Conservation (phyloP, 2,329 filamentous ascomycete genomes). For the Rosellinia necatrix region DNA sequence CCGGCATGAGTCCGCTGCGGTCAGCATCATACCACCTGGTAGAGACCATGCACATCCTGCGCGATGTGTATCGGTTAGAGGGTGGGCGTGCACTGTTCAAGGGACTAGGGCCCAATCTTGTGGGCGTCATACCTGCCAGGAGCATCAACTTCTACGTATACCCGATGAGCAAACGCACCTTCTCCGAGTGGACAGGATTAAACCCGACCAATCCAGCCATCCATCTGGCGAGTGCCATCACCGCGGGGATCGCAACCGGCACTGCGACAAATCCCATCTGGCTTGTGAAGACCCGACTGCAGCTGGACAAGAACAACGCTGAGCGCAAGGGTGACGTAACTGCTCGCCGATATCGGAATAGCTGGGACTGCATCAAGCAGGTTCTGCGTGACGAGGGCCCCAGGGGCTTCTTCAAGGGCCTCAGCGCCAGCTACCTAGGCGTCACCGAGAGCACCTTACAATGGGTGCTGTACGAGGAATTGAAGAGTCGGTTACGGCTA, state of each 20-base stretch:
- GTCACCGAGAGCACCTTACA: constrained; percentile 89
- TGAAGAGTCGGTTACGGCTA: constrained; percentile 74
- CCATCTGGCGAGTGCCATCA: constrained; percentile 75
- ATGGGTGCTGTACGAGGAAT: constrained; percentile 92
- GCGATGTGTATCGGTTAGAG: constrained; percentile 78
- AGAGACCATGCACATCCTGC: constrained; percentile 86
- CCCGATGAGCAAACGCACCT: constrained; percentile 84
- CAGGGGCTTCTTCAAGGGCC: constrained; percentile 81
- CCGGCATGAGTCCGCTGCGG: constrained; percentile 66
- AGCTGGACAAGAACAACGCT: constrained; percentile 85
- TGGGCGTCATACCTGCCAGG: constrained; percentile 86
- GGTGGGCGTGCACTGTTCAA: constrained; percentile 91
- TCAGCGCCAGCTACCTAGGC: constrained; percentile 90
- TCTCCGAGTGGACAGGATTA: constrained; percentile 74
- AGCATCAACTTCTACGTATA: constrained; percentile 95
- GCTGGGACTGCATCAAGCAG: constrained; percentile 83
- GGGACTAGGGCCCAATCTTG: constrained; percentile 85
- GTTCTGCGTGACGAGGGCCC: constrained; percentile 81
- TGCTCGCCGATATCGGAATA: constrained; percentile 79
- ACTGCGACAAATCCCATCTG: constrained; percentile 96
- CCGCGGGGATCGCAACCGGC: constrained; percentile 81
- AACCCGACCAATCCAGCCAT: constrained; percentile 74
- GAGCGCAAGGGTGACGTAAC: constrained; percentile 58
- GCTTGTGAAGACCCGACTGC: constrained; percentile 91
- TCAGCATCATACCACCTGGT: constrained; percentile 74